Base-by-base conservation (phyloP, 2,329 filamentous ascomycete genomes). In the Penicillium freii region DNA sequence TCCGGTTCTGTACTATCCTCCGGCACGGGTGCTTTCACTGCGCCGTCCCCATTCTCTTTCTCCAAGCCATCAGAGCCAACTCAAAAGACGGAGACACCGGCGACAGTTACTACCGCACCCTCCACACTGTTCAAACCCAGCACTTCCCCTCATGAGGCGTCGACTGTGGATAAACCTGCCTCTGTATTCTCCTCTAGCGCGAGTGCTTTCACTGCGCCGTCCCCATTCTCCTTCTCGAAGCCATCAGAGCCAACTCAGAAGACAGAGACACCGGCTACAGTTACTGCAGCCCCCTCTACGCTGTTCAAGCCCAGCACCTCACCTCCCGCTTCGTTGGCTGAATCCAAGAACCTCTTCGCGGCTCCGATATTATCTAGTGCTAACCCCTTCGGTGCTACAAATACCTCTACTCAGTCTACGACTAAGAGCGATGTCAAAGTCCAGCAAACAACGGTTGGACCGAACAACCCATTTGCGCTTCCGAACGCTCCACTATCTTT, bases 151-250 rank as follows among this genome's bases (percentile, higher is more conserved):
- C 19, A 27, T 4, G 43, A 11, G 17, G 5, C 34, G 5, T 29
- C 40, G 21, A 29, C 19, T n/a, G 29, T 13, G 34, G 21, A 36
- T 5, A 44, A 44, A 10, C 42, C 31, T 13, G 21, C 40, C 31
- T 29, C 33, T 15, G 29, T 15, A n/a, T 13, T 38, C 7, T 27
- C 53, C 29, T 21, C 36, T 10, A 15, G 11, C 11, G 10, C 51
- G 5, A 15, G 23, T 6, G 5, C 34, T 17, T 51, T 50, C 23
- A 17, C 47, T 46, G 6, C 49, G 5, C 15, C 57, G 9, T 56
- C 55, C 10, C 36, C 33, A 2, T 58, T 56, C 33, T 17, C 50
- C 4, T 52, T 57, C 36, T 17, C 57, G 1, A 57, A 61, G 10
- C 36, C 51, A n/a, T 8, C 51, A 15, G 47, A 38, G 23, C 9